Conservation (phyloP, 1,284 basidiomycete species). For the Heterobasidion annosum region DNA sequence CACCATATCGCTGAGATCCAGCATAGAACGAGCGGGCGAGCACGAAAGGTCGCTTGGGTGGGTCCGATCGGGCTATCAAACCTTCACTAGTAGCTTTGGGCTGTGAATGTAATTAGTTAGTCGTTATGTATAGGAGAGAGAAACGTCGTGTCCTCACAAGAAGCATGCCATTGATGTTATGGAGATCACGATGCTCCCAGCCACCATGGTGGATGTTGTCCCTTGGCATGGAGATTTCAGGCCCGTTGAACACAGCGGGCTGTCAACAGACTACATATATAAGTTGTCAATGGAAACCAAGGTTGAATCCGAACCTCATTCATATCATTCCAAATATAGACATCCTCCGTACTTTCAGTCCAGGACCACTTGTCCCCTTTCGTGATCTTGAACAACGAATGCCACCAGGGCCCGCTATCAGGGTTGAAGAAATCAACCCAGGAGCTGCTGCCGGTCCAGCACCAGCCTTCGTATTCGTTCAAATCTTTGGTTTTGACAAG, state of each 20-base stretch:
- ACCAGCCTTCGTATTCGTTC: conserved; percentile 94
- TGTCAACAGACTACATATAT: conserved; percentile 18
- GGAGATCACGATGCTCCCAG: conserved; percentile 97
- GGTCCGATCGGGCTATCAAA: conserved; percentile 66
- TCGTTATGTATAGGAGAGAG: conserved; percentile 7
- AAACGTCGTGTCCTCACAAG: conserved; percentile 37
- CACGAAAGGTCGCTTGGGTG: conserved; percentile 84
- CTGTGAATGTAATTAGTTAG: conserved; percentile 25
- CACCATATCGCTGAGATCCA: conserved; percentile 92
- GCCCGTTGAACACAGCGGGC: conserved; percentile 97
- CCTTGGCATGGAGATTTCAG: conserved; percentile 95
- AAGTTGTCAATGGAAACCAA: neutral
- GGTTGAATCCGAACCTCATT: conserved; percentile 65
- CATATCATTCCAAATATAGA: conserved; percentile 99
- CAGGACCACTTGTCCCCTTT: conserved; percentile 51
- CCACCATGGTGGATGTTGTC: conserved; percentile 89
- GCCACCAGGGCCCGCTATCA: conserved; percentile 88
- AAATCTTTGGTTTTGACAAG: conserved; percentile 76
- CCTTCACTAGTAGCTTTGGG: conserved; percentile 85
- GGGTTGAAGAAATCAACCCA: conserved; percentile 99
- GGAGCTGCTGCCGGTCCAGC: conserved; percentile 92
- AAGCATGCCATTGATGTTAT: conserved; percentile 91
- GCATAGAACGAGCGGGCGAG: conserved; percentile 93
- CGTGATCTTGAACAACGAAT: conserved; percentile 65
- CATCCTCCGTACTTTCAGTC: conserved; percentile 69